These are phyloP conservation scores for Sclerotinia sclerotiorum DNA, from an alignment of 2,329 filamentous ascomycete genomes.

Conservation along the genomic window DNA sequence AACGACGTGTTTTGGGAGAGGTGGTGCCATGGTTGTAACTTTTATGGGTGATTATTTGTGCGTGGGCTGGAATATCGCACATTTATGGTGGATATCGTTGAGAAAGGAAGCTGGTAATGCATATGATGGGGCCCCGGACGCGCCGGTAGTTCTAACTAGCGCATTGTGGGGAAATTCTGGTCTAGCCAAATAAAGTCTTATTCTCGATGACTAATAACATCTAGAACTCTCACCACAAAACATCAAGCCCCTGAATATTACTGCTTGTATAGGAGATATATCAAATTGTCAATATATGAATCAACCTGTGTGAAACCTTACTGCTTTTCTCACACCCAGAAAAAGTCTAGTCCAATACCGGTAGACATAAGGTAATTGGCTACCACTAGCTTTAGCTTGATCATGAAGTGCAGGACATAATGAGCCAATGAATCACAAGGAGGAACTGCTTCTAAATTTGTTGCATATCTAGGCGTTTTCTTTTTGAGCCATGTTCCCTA, in stretches of 20 bases:
- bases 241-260: background rate
- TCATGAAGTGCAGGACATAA: background rate
- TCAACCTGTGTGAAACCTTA: background rate
- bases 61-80: accelerated
- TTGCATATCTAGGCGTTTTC: background rate
- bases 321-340: background rate
- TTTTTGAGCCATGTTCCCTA: background rate
- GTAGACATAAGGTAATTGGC: background rate
- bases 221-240: background rate
- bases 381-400: background rate
- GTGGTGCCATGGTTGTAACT: background rate
- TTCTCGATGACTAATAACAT: background rate
- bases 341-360: background rate
- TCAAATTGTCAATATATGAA: background rate
- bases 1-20: slow-evolving; percentile 14
- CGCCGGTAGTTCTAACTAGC: background rate
- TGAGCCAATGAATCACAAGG: background rate
- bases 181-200: background rate
- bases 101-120: background rate
- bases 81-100: background rate
- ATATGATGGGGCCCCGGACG: background rate
- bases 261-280: background rate
- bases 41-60: background rate
- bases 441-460: background rate
- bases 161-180: background rate